phyloP scores from a whole-genome alignment of 768 basidiomycete species.

The Candolleomyces efflorescens region DNA sequence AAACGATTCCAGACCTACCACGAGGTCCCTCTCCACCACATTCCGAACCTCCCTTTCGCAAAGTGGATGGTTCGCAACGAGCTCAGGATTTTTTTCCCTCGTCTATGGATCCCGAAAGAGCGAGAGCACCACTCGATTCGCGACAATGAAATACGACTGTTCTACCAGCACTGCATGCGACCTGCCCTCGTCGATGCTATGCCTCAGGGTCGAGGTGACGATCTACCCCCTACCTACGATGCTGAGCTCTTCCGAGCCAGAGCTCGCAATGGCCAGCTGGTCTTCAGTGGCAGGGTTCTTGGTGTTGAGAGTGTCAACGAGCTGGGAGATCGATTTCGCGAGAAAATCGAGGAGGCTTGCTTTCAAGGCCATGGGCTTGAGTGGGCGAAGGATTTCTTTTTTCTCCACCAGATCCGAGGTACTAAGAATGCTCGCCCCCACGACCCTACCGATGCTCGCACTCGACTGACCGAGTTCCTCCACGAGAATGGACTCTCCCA shows the following conservation, averaged over 20 bases:
- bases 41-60: neutral
- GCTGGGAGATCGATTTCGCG: constrained; percentile 16
- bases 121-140: neutral
- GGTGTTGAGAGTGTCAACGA: neutral
- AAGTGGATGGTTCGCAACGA: neutral
- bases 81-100: constrained; percentile 20
- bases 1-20: neutral
- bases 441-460: neutral
- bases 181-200: constrained; percentile 16
- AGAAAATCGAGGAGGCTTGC: neutral
- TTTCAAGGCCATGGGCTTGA: neutral
- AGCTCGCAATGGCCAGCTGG: constrained; percentile 11
- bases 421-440: constrained; percentile 19
- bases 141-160: constrained; percentile 10
- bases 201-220: constrained; percentile 4
- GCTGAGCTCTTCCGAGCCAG: constrained; percentile 19
- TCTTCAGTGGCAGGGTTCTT: constrained; percentile 17
- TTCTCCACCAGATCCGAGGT: constrained; percentile 26
- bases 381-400: constrained; percentile 18
- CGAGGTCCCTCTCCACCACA: neutral
- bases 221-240: constrained; percentile 22
- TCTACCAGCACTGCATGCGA: constrained; percentile 20
- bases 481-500: neutral
- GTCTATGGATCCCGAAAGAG: constrained; percentile 11
- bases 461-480: neutral